phyloP scores from a whole-genome alignment of 176 grass and related monocot genomes.

The Oryza nivara region DNA sequence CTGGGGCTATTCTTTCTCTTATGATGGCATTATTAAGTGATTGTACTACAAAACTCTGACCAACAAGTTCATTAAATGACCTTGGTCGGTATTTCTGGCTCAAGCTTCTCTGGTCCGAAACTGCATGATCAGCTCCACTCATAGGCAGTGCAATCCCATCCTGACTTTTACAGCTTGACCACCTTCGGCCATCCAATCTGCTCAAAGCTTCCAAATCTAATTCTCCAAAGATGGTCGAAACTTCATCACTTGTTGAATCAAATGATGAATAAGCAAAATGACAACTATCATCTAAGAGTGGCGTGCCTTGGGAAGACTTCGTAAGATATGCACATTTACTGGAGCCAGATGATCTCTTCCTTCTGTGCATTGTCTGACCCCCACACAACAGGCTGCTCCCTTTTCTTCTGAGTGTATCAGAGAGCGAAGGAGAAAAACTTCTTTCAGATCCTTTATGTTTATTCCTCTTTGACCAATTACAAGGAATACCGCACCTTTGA shows the following conservation, averaged over 20 bases:
- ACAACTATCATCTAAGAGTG: constrained; percentile 73
- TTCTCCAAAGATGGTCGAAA: constrained; percentile 90
- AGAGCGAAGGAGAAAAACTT: constrained; percentile 84
- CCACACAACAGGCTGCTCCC: constrained; percentile 80
- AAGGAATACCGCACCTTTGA: constrained; percentile 85
- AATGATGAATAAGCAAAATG: constrained; percentile 72
- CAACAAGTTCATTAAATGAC: constrained; percentile 83
- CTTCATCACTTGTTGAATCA: constrained; percentile 80
- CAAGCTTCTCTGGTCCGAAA: constrained; percentile 83
- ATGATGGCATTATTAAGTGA: constrained; percentile 89
- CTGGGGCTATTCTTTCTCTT: constrained; percentile 84
- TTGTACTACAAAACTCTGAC: constrained; percentile 90
- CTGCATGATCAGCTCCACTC: constrained; percentile 57
- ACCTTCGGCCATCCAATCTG: constrained; percentile 94
- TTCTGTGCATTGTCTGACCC: constrained; percentile 59
- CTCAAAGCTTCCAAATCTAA: constrained; percentile 96
- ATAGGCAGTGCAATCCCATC: constrained; percentile 55
- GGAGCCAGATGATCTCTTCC: constrained; percentile 67
- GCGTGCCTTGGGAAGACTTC: constrained; percentile 71
- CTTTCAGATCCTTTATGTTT: constrained; percentile 60
- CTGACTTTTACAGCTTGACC: constrained; percentile 99
- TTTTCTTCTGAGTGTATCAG: constrained; percentile 94
- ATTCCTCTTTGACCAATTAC: constrained; percentile 77
- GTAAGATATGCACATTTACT: constrained; percentile 62
- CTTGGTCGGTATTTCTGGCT: constrained; percentile 87